Evolutionary conservation across 148 eudicot species (phyloP), one percentile per base, ranked within the genome.

Genomic region (Dysphania ambrosioides): DNA sequence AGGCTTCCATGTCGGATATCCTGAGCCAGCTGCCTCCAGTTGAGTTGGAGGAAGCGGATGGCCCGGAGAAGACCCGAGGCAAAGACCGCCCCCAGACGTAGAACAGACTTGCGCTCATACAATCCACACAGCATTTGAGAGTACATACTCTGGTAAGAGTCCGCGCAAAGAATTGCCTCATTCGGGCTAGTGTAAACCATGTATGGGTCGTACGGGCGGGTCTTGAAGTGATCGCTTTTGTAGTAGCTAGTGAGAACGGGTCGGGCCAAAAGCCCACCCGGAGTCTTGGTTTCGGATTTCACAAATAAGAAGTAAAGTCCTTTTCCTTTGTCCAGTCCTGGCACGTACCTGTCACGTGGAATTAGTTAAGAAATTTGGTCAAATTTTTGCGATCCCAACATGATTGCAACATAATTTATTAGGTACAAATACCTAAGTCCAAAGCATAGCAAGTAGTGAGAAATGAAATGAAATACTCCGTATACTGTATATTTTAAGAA

Each of bases 51-150:
- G 85, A 93, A 93, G n/a, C 96, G 89, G 76, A 93, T 93, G 75
- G 97, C 97, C 6, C 97, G 89, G 56, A 93, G 89, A 6, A 93
- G 86, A 59, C 97, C 93, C 0, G 96, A 90, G 67, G 97, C 97
- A 9, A 92, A 92, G 1, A 92, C 91, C 1, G 97, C 96, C 4
- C 97, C 97, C 9, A 92, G 75, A 5, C 96, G 90, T 36, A 92
- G 89, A 55, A 92, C 97, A 30, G 84, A 75, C 5, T 77, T 61
- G 8, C 90, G 87, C 72, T 87, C 90, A 57, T 87, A 81, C 32
- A 92, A 85, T 23, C 97, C 97, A 68, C 96, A 93, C 1, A 93
- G 75, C 98, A 93, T 93, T 32, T 93, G 96, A 7, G 88, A 79
- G 80, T 93, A 93, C 96, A 90, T 90, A 76, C 96, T 90, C 24